These are phyloP conservation scores for Candolleomyces aberdarensis DNA, from an alignment of 768 basidiomycete genomes.

Conservation along the genomic window DNA sequence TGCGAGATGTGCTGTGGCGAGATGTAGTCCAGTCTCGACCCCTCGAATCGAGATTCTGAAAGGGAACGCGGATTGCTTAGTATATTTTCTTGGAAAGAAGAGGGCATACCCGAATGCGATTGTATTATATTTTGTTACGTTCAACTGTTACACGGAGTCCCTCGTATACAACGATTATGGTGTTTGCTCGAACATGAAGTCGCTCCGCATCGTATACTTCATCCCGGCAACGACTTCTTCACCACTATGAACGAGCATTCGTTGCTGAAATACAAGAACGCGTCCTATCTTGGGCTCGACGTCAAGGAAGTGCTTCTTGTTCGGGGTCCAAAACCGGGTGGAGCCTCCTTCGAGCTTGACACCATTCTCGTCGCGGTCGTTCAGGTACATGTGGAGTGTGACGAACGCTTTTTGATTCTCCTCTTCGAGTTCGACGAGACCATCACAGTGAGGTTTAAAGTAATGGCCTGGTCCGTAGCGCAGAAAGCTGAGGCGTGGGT, in stretches of 20 bases:
- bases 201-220: conserved; percentile 36
- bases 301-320: conserved; percentile 32
- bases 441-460: conserved; percentile 39
- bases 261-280: conserved; percentile 40
- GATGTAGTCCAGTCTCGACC: neutral
- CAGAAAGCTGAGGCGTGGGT: conserved; percentile 38
- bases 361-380: conserved; percentile 23
- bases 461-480: conserved; percentile 42
- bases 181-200: conserved; percentile 33
- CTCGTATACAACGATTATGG: neutral
- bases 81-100: too few species aligned
- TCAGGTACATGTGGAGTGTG: conserved; percentile 43
- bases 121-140: too few species aligned
- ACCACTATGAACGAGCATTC: conserved; percentile 35
- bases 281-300: conserved; percentile 35
- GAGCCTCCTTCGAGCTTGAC: conserved; percentile 30
- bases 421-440: conserved; percentile 27
- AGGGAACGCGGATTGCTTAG: too few species aligned
- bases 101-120: too few species aligned
- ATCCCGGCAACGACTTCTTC: conserved; percentile 31
- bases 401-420: conserved; percentile 34
- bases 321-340: conserved; percentile 36
- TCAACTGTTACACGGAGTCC: neutral
- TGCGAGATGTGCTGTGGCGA: neutral
- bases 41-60: neutral